Evolutionary conservation across 192 early-diverging fungal species (phyloP), one percentile per base, ranked within the genome.

Genomic region (Chytriomyces sp.): DNA sequence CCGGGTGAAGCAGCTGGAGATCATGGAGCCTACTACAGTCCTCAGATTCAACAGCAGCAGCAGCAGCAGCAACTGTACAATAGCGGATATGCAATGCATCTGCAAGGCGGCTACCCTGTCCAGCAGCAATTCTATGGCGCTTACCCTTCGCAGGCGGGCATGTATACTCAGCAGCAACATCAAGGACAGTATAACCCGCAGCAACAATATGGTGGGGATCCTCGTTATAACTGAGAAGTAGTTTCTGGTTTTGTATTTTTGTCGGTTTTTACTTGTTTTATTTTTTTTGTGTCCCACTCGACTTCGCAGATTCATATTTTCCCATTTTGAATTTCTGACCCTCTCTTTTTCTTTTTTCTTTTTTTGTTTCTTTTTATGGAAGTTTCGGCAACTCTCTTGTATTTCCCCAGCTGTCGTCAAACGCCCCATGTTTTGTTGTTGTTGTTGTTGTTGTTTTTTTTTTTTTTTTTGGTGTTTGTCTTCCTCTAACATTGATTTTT

Each of bases 71-170:
- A 59, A 9, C 16, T 46, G n/a, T 24, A 20, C 13, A 35, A 35
- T 35, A 35, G 16, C n/a, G 69, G 16, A 10, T 35, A 35, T 35
- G 35, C 35, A 35, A 7, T 7, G 53, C 26, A 70, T 13, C 20
- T 8, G 9, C 53, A 60, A n/a, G 59, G 62, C 7, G 59, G 61
- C 59, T 50, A 70, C 11, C 71, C 60, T 23, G 59, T 62, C 16
- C 71, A 72, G 71, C 69, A 70, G 47, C 71, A 73, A 45, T 73
- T 61, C 45, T 62, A 73, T 45, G 71, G 71, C 35, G 11, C 16
- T 11, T 20, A 26, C 26, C 35, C 63, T 64, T 26, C 26, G 11
- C 35, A 26, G 63, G 26, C 11, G 11, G 35, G 35, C 35, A 35
- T 35, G 35, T 35, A 35, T 35, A 35, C 35, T 35, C 35, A 35